Conservation (phyloP, 345 rosid species). For the Ceriops zippeliana region DNA sequence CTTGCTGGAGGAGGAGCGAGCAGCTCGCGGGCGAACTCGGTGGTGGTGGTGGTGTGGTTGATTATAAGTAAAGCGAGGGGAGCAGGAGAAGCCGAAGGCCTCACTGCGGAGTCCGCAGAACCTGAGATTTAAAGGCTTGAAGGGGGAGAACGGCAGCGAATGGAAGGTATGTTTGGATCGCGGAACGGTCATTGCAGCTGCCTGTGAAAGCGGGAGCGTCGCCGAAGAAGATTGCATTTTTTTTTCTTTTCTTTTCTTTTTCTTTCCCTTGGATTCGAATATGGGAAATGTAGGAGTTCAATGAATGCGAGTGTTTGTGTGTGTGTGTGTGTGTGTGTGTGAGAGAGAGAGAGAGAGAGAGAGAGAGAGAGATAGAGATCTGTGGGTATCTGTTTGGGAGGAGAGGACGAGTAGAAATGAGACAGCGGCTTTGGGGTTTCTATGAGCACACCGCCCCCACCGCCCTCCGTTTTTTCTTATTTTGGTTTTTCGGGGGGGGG, state of each 20-base stretch:
- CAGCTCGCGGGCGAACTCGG: slow-evolving; percentile 2
- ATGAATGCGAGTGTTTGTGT: not conserved
- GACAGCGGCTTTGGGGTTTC: not conserved
- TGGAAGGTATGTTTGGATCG: slow-evolving; percentile 31
- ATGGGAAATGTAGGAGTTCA: not conserved
- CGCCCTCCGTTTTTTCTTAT: not conserved
- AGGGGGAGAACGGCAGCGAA: slow-evolving; percentile 15
- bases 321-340: not conserved
- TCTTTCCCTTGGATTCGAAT: not conserved
- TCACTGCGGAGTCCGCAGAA: slow-evolving; percentile 81
- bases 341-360: not conserved
- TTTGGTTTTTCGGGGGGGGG: too few relatives aligned
- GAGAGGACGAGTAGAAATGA: slow-evolving; percentile 13
- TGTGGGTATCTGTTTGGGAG: not conserved
- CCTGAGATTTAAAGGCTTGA: slow-evolving; percentile 53
- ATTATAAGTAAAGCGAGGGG: not conserved
- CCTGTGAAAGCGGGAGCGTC: slow-evolving; percentile 45
- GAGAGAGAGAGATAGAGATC: slow-evolving; percentile 7
- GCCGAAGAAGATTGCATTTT: slow-evolving; percentile 64
- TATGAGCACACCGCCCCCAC: not conserved
- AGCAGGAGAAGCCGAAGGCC: slow-evolving; percentile 36
- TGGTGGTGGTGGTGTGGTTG: not conserved
- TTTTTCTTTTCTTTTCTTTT: too few relatives aligned
- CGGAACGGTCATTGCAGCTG: slow-evolving; percentile 21
- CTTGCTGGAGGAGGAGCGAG: slow-evolving; percentile 6